Evolutionary conservation across 2,329 filamentous ascomycete species (phyloP), one percentile per base, ranked within the genome.

Genomic region (Ceratocystis lukuohia): DNA sequence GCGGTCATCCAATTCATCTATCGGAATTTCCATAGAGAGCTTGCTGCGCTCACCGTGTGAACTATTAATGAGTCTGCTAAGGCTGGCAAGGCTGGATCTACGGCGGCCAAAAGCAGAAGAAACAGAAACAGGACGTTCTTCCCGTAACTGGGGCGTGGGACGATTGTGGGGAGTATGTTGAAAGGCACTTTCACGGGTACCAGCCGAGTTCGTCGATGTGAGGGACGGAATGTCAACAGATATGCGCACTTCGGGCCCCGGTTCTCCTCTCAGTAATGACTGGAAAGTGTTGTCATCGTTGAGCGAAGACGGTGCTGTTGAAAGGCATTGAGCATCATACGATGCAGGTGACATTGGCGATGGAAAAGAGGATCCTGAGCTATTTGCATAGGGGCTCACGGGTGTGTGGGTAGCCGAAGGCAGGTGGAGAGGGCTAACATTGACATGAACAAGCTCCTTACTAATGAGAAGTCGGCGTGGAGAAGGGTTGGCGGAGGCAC

Each of bases 151-250:
- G 69, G 77, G 71, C 74, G 75, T 74, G 75, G 71, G 68, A 74
- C 70, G 68, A 71, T 66, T 72, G 75, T 67, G 65, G 59, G 57
- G 3, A 41, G 37, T 41, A 37, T 78, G 71, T 0, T 74, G 70
- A 57, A 80, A 80, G 45, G 77, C 77, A 71, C 87, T 88, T 70
- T 89, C 85, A 59, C 84, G 82, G 5, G 86, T 88, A 83, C 87
- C 89, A 8, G 87, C 90, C 8, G 89, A 91, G 70, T 87, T 85
- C 72, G 87, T 90, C 72, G 87, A 91, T 1, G 87, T 89, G 69
- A 82, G 75, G 1, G 88, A 91, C 2, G 88, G 88, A 15, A 89
- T 84, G 70, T 89, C 88, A 41, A 86, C 80, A 0, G 88, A 92
- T 45, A 88, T 82, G 61, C 88, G 84, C 5, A 85, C 77, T 71